A percentile compares a stretch with the other conserved stretches of the same genome.
Conservation (phyloP, 2,329 filamentous ascomycete species). For the Fusarium mundagurra region DNA sequence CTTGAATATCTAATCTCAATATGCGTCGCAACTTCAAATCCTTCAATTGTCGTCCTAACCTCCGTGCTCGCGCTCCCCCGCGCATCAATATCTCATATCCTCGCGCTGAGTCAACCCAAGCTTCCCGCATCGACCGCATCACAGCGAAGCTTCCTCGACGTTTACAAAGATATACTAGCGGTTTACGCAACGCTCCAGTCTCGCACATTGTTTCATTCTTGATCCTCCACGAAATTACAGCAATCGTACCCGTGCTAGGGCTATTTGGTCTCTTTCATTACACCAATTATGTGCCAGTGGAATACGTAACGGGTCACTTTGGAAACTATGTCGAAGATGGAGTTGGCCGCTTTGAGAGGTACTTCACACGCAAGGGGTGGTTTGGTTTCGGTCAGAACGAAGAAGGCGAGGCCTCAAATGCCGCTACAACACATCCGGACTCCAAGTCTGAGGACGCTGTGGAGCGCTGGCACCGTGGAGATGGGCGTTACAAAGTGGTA, state of each 20-base stretch:
- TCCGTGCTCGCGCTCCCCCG: conserved; percentile 18
- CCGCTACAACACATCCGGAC: background rate
- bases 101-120: conserved; percentile 44
- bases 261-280: conserved; percentile 85
- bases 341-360: conserved; percentile 78
- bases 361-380: conserved; percentile 83
- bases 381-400: conserved; percentile 67
- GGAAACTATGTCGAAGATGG: conserved; percentile 67
- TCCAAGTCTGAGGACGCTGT: conserved; percentile 44
- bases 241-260: conserved; percentile 79
- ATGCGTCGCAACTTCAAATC: conserved; percentile 42
- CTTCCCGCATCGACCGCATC: conserved; percentile 56
- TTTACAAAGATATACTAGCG: conserved; percentile 74
- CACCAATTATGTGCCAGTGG: conserved; percentile 74
- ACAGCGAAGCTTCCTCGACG: conserved; percentile 69
- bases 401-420: background rate
- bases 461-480: conserved; percentile 51
- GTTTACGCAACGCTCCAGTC: conserved; percentile 79
- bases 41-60: conserved; percentile 35
- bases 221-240: conserved; percentile 90
- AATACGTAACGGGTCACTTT: conserved; percentile 61
- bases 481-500: conserved; percentile 65
- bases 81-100: conserved; percentile 5
- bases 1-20: background rate
- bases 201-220: conserved; percentile 89